Percentiles rank a stretch among this genome's conserved stretches.
These are phyloP conservation scores for Kitagawia praeruptora DNA, from an alignment of 129 eudicot genomes.

Conservation along the genomic window DNA sequence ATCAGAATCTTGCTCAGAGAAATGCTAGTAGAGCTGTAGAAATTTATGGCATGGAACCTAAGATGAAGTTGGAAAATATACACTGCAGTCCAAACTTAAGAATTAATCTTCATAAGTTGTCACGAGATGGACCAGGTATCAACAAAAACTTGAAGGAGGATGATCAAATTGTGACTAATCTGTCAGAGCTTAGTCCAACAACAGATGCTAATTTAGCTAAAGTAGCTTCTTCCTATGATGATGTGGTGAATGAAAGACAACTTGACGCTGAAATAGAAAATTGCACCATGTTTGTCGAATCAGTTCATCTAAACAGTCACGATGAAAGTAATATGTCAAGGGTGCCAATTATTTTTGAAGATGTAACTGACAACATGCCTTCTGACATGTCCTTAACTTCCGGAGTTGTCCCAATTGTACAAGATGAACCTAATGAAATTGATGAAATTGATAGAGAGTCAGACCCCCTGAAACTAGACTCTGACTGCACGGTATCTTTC, in stretches of 20 bases:
- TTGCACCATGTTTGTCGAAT: neutral
- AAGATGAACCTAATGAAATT: conserved; percentile 1
- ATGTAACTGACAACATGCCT: conserved; percentile 27
- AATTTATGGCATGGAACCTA: conserved; percentile 16
- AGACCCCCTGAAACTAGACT: neutral
- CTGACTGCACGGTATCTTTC: neutral
- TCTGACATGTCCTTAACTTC: neutral
- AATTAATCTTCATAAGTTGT: neutral
- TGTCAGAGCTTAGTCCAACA: conserved; percentile 18
- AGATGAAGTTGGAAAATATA: conserved; percentile 2
- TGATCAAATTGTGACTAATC: conserved; percentile 14
- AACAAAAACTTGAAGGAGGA: conserved; percentile 12
- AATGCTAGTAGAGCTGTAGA: conserved; percentile 10
- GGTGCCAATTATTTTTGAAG: conserved; percentile 30
- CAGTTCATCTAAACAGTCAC: conserved; percentile 17
- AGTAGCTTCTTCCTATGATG: conserved; percentile 17
- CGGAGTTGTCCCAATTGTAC: neutral
- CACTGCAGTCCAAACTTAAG: conserved; percentile 3
- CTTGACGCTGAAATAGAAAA: neutral
- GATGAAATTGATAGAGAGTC: neutral
- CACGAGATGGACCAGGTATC: conserved; percentile 6
- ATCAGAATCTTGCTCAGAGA: conserved; percentile 4
- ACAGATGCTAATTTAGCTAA: conserved; percentile 9
- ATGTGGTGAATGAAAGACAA: conserved; percentile 9
- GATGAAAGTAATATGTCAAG: conserved; percentile 8